A percentile compares a stretch with the other conserved stretches of the same genome.
phyloP scores from a whole-genome alignment of 805 yeast genomes.

The Kregervanrija fluxuum region DNA sequence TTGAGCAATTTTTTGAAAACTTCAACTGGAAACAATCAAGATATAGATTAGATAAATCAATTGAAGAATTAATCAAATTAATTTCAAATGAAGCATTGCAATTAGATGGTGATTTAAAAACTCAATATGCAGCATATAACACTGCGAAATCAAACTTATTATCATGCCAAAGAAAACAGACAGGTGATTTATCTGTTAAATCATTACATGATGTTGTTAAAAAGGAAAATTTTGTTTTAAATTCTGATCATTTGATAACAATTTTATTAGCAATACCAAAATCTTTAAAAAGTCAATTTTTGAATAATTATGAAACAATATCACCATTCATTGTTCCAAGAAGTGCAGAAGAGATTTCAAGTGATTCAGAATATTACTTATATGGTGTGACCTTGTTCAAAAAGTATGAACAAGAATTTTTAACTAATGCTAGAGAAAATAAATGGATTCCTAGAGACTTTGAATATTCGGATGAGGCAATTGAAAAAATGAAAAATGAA shows the following conservation, averaged over 20 bases:
- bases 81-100: constrained; percentile 74
- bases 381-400: constrained; percentile 81
- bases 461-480: constrained; percentile 69
- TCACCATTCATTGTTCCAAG: constrained; percentile 86
- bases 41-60: constrained; percentile 77
- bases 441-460: constrained; percentile 93
- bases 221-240: constrained; percentile 74
- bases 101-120: constrained; percentile 77
- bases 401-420: constrained; percentile 66
- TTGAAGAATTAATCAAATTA: constrained; percentile 62
- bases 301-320: constrained; percentile 66
- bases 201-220: constrained; percentile 85
- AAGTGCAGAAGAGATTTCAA: constrained; percentile 61
- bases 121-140: constrained; percentile 67
- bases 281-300: constrained; percentile 49
- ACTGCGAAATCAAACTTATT: constrained; percentile 76
- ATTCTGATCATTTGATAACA: constrained; percentile 81
- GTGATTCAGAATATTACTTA: constrained; percentile 67
- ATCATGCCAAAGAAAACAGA: constrained; percentile 87
- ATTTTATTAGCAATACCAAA: constrained; percentile 87
- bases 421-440: constrained; percentile 66
- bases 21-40: constrained; percentile 88
- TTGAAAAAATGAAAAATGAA: constrained; percentile 70
- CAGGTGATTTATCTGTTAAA: constrained; percentile 88
- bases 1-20: constrained; percentile 48